Base-by-base conservation (phyloP, 225 moss, liverwort and hornwort genomes). In the Marchantia paleacea region DNA sequence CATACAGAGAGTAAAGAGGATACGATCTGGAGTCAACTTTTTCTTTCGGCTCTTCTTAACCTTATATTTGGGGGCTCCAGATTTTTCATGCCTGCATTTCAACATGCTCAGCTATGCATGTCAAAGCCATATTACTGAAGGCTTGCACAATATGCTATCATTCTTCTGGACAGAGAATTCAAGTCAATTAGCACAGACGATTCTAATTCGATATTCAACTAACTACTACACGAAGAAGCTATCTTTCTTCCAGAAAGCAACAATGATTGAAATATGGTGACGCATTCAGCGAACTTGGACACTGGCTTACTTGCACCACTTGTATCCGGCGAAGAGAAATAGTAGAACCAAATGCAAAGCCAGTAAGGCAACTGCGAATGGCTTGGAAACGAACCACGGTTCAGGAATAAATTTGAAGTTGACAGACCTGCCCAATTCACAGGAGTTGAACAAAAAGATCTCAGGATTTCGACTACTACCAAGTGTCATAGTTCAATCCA, bases 341-440 rank as follows among this genome's bases (percentile, higher is more conserved):
- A 99, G 88, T 28, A 99, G 81, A 20, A 89, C 86, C 61, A 99
- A 75, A 83, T 99, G 99, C 55, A 92, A 67, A 68, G 84, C 53
- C 82, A 99, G 83, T 13, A 95, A 80, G 10, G 80, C 69, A 58
- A 95, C 76, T 39, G 99, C 91, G 64, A 99, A 92, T 47, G 87
- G 81, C 82, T 92, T 95, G 50, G 95, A 95, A 69, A 94, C 79
- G 87, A 99, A 99, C 25, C 92, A 73, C 29, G 85, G 55, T 76
- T 99, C 99, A 19, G 92, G 94, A 53, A 99, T 79, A 82, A 99
- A 99, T 86, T 95, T 99, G 76, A 95, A 92, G 83, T 99, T 99
- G 69, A 99, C 99, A 22, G 99, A 99, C 97, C 97, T 99, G 84
- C 28, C 55, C 52, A 81, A 80, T 60, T 4, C 7, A 80, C 66